Percentiles rank a stretch among this genome's conserved stretches.
phyloP scores from a whole-genome alignment of 2,329 filamentous ascomycete genomes.

The Cladosporium austrohemisphaericum region DNA sequence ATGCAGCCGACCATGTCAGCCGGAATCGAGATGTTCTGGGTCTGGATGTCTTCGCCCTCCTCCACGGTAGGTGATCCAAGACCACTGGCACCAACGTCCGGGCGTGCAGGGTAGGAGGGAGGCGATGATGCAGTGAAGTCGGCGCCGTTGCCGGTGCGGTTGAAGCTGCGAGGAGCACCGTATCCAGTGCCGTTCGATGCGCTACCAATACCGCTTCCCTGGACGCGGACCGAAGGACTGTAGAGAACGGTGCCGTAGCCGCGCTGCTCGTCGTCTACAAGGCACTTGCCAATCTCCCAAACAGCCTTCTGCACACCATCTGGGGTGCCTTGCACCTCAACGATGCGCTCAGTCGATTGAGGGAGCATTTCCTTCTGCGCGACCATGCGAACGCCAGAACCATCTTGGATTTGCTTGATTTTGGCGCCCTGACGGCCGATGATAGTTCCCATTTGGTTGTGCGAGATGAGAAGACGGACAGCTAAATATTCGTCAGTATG shows the following conservation, averaged over 20 bases:
- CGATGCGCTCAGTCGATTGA: slow-evolving; percentile 95
- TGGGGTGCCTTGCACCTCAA: slow-evolving; percentile 91
- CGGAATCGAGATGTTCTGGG: slow-evolving; percentile 98
- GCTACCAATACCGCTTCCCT: slow-evolving; percentile 56
- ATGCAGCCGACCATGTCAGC: slow-evolving; percentile 99
- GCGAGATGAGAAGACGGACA: slow-evolving; percentile 95
- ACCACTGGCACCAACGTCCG: slow-evolving; percentile 67
- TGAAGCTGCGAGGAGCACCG: slow-evolving; percentile 61
- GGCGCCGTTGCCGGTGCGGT: slow-evolving; percentile 90
- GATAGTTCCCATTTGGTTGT: slow-evolving; percentile 99
- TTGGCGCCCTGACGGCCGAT: slow-evolving; percentile 94
- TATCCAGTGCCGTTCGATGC: slow-evolving; percentile 52
- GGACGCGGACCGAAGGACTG: slow-evolving; percentile 89
- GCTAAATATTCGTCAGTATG: slow-evolving; percentile 51
- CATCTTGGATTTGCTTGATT: slow-evolving; percentile 99
- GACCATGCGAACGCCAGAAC: slow-evolving; percentile 95
- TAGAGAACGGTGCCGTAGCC: slow-evolving; percentile 96
- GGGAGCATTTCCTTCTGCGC: slow-evolving; percentile 99
- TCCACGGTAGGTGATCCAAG: slow-evolving; percentile 81
- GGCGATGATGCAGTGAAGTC: slow-evolving; percentile 85
- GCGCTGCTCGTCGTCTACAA: slow-evolving; percentile 96
- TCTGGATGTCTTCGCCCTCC: slow-evolving; percentile 96
- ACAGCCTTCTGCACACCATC: slow-evolving; percentile 93
- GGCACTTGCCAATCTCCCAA: slow-evolving; percentile 98
- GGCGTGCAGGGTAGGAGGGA: slow-evolving; percentile 71